A percentile compares a stretch with the other conserved stretches of the same genome.
Conservation (phyloP, 2,329 filamentous ascomycete species). For the Ascochyta fabae region DNA sequence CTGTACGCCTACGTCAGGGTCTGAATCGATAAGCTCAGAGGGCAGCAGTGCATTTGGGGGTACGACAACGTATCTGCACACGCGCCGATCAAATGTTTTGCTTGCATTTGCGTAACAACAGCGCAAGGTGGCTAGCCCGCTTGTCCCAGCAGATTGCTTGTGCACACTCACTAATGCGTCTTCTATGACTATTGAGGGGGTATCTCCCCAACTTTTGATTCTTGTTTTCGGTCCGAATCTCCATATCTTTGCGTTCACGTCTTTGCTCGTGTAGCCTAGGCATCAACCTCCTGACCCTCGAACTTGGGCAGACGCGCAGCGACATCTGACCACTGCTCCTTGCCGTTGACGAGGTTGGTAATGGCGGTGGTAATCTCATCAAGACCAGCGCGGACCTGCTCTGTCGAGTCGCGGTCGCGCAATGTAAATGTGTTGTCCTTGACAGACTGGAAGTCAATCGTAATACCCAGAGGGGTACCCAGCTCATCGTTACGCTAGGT, state of each 20-base stretch:
- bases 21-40: conserved; percentile 1
- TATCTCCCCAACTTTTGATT: conserved; percentile 5
- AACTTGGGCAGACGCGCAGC: conserved; percentile 82
- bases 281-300: conserved; percentile 57
- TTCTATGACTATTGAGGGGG: conserved; percentile 5
- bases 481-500: conserved; percentile 85
- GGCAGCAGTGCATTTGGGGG: not conserved
- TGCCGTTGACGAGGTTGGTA: conserved; percentile 66
- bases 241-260: not conserved
- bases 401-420: conserved; percentile 84
- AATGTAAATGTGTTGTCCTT: conserved; percentile 87
- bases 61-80: not conserved
- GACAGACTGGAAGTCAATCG: conserved; percentile 92
- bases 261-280: conserved; percentile 7
- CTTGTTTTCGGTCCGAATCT: conserved; percentile 3
- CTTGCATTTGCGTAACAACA: conserved; percentile 11
- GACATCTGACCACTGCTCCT: conserved; percentile 73
- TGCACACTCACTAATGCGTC: conserved; percentile 6
- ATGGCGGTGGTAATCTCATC: conserved; percentile 80
- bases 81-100: conserved; percentile 3
- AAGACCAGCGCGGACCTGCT: conserved; percentile 84
- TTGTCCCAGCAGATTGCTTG: not conserved
- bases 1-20: not conserved
- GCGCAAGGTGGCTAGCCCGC: conserved; percentile 1
- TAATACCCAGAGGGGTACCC: conserved; percentile 91